A percentile compares a stretch with the other conserved stretches of the same genome.
Conservation (phyloP, 108 stramenopile genomes). For the Craspedostauros australis region DNA sequence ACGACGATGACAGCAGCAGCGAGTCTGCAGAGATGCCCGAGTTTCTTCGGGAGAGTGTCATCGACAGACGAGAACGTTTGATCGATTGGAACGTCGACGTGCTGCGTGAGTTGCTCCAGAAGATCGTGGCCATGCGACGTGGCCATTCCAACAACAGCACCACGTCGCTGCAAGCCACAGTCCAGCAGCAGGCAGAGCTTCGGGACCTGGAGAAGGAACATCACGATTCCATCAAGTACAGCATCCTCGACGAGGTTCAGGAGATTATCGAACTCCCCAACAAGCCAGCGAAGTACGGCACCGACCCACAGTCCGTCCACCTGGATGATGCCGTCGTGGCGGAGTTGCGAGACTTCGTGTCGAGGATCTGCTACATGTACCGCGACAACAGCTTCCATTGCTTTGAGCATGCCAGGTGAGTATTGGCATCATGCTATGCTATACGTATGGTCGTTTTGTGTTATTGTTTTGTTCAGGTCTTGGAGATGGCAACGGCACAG, state of each 20-base stretch:
- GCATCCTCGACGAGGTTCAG: not conserved
- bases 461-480: too few species aligned
- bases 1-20: too few species aligned
- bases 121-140: not conserved
- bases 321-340: not conserved
- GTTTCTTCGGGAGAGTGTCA: too few species aligned
- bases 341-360: conserved; percentile 9
- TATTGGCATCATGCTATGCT: too few species aligned
- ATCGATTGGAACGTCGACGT: conserved; percentile 16
- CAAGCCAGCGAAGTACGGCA: too few species aligned
- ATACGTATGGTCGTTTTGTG: too few species aligned
- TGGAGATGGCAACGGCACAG: too few species aligned
- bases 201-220: not conserved
- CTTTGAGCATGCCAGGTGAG: conserved; percentile 46
- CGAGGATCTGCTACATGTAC: conserved; percentile 12
- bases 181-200: not conserved
- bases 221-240: not conserved
- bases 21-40: too few species aligned
- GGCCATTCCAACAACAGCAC: not conserved
- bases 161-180: not conserved
- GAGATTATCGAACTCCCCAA: conserved; percentile 6
- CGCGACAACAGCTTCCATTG: conserved; percentile 41
- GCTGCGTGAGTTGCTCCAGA: not conserved
- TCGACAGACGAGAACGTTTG: conserved; percentile 16
- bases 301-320: not conserved